These are phyloP conservation scores for Prunus kanzakura DNA, from an alignment of 306 rosid genomes.

Conservation along the genomic window DNA sequence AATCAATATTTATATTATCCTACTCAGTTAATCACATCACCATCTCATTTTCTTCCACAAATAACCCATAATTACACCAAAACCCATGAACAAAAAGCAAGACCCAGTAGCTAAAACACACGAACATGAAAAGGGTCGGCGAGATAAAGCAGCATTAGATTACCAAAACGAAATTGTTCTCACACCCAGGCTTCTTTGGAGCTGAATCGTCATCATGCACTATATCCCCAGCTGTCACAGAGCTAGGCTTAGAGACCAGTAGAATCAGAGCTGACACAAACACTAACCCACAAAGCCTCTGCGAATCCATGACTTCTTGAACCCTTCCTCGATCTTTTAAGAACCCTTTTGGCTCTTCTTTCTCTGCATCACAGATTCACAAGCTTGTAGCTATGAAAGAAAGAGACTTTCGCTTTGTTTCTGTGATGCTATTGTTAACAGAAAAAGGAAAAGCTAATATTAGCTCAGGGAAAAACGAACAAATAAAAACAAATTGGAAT, in stretches of 20 bases:
- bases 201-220: constrained; percentile 69
- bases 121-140: constrained; percentile 18
- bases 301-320: constrained; percentile 50
- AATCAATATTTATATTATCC: neutral
- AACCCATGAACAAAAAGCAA: constrained; percentile 29
- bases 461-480: neutral
- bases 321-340: constrained; percentile 23
- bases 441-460: neutral
- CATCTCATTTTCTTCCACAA: neutral
- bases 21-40: neutral
- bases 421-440: neutral
- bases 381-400: constrained; percentile 20
- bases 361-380: constrained; percentile 31
- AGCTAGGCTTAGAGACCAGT: constrained; percentile 31
- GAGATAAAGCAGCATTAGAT: constrained; percentile 13
- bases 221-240: constrained; percentile 66
- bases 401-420: neutral
- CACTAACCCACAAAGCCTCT: constrained; percentile 31
- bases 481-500: neutral
- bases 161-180: constrained; percentile 84
- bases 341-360: constrained; percentile 31
- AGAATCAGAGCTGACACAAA: constrained; percentile 32
- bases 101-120: constrained; percentile 20
- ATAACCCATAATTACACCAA: neutral
- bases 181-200: constrained; percentile 94